Base-by-base conservation (phyloP, 768 basidiomycete species). In the Mycena venus region DNA sequence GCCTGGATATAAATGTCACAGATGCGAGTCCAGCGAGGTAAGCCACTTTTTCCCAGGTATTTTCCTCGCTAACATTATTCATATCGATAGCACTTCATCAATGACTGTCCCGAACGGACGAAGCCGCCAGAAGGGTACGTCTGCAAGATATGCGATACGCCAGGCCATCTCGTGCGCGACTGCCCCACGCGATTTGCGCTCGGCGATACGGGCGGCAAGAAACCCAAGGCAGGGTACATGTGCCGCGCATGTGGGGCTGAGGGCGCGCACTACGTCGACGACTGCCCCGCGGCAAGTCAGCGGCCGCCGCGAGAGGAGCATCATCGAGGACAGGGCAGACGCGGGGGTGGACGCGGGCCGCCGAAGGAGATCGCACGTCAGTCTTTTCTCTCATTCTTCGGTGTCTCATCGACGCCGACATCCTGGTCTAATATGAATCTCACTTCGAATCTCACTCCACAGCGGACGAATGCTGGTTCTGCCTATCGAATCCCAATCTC, bases 391-490 rank as follows among this genome's bases (percentile, higher is more conserved):
- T 60, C 34, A 49, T 58, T 49, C 61, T 42, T 40, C 62, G n/a
- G 49, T 51, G 49, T 51, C 34, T 60, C 19, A 61, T 29, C 23
- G 3, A 60, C 59, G 49, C 55, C 67, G 44, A 76, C 36, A 25
- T 69, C 32, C 67, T 47, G 70, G 55, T 25, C 61, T 75, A 14
- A 75, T 42, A 27, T n/a, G n/a, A n/a, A n/a, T 21, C 58, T 34
- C 68, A 29, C 25, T 19, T 17, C 14, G n/a, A n/a, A n/a, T n/a
- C n/a, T 1, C 34, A 59, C 36, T 70, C 31, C 75, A 58, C 80
- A 96, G 95, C 96, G 77, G 95, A 95, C 68, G 95, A 97, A 82
- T 99, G 98, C 83, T 99, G 98, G 98, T 99, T 99, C 86, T 99
- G 98, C 82, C 83, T 99, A 65, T 97, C 96, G 49, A 99, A 99